Evolutionary conservation across 768 basidiomycete species (phyloP), one percentile per base, ranked within the genome.

Genomic region (Basidioascus undulatus): DNA sequence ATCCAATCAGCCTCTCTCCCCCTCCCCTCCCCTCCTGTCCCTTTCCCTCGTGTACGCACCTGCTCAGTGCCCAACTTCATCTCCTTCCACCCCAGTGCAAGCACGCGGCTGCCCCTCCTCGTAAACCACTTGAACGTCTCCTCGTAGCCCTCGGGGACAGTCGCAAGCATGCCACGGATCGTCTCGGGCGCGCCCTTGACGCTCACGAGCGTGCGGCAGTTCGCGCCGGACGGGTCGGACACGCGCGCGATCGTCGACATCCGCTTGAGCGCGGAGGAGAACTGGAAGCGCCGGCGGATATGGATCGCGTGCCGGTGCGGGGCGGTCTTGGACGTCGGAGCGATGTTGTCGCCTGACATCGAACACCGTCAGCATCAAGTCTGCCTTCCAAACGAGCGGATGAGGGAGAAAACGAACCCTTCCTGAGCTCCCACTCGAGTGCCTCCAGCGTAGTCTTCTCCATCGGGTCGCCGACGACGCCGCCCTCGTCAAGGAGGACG

Each of bases 111-210:
- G 10, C 92, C 92, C 45, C 82, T 68, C 47, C 87, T 67, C 4
- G 84, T 94, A 55, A 74, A 98, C 66, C 72, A 79, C 53, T 96
- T 89, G 61, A 77, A 98, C 3, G 84, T 89, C 44, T 81, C 77
- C 49, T 98, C 89, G 50, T 98, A 96, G 41, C 68, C 63, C 1
- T 64, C 62, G 0, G 92, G 92, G 1, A 89, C 67, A 3, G 51
- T 44, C 10, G 58, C 61, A 37, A 87, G 69, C 84, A 96, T 94
- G 15, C 59, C 59, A 57, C 80, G 86, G 56, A 98, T 79, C 3
- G 87, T 94, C 59, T 98, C 92, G 0, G 92, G 92, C 0, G 92
- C 92, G 37, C 92, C 92, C 60, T 96, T 98, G 41, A 92, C 84
- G 1, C 86, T 57, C 24, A 62, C 50, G 38, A 61, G 53, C 28